phyloP scores from a whole-genome alignment of 371 early-diverging fungal genomes.

The Lichtheimia corymbifera region DNA sequence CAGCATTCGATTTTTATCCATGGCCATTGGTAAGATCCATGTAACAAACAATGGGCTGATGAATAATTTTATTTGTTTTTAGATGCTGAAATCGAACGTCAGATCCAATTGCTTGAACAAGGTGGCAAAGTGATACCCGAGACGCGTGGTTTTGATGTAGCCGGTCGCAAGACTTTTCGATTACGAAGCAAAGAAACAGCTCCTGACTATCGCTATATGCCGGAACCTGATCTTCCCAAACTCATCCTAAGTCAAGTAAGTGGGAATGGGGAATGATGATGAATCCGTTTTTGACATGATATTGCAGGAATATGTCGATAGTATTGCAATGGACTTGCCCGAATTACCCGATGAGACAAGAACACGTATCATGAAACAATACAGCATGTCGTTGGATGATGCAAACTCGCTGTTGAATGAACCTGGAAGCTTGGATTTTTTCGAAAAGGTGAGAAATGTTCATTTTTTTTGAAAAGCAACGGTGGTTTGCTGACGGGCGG shows the following conservation, averaged over 20 bases:
- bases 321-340: slow-evolving; percentile 50
- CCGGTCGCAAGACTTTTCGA: slow-evolving; percentile 60
- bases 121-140: slow-evolving; percentile 64
- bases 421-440: slow-evolving; percentile 71
- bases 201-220: slow-evolving; percentile 90
- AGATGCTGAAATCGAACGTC: slow-evolving; percentile 82
- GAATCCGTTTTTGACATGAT: background rate
- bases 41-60: background rate
- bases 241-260: slow-evolving; percentile 48
- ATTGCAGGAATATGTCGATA: slow-evolving; percentile 48
- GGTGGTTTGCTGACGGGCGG: background rate
- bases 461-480: slow-evolving; percentile 1
- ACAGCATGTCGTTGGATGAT: slow-evolving; percentile 58
- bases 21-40: slow-evolving; percentile 62
- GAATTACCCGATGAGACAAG: slow-evolving; percentile 74
- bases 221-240: slow-evolving; percentile 88
- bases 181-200: slow-evolving; percentile 82
- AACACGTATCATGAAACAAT: slow-evolving; percentile 61
- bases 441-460: slow-evolving; percentile 55
- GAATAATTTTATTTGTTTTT: background rate
- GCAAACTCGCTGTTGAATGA: slow-evolving; percentile 71
- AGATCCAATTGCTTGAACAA: slow-evolving; percentile 59
- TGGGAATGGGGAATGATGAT: background rate
- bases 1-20: slow-evolving; percentile 70
- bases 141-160: slow-evolving; percentile 80